Evolutionary conservation across 768 basidiomycete genomes (phyloP), one percentile per base, ranked within the genome.

Genomic region (Serendipita sp.): DNA sequence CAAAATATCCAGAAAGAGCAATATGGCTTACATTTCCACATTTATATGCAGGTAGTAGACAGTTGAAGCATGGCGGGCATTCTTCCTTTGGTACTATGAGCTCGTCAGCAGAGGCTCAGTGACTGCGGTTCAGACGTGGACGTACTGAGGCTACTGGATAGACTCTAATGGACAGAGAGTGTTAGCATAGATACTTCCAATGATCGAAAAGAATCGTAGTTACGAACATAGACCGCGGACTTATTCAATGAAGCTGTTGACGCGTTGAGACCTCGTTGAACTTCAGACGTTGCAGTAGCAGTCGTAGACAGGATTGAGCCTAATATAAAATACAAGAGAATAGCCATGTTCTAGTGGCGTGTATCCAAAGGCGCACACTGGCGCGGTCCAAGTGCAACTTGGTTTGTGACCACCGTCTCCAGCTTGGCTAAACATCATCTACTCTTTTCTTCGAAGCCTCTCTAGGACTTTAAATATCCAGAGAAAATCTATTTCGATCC

Each of bases 41-140:
- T 0, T 80, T 86, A 74, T 94, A 97, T 0, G 83, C 87, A 0
- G 93, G 92, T 15, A 99, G 78, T 63, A 91, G 79, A 73, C 95
- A 99, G 73, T 99, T 98, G 79, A 99, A 99, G 74, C 94, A 97
- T 18, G 76, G 77, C 45, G 75, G 75, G 64, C 75, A 76, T 66
- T 72, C 70, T n/a, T 69, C 70, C 55, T 60, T 60, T 1, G 55
- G 55, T 31, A 60, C 55, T 60, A 34, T n/a, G 36, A 34, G 27
- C 8, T n/a, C 16, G 29, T 60, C 27, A 29, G 27, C 18, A 29
- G 16, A 10, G 29, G 55, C 16, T n/a, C 23, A 34, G 18, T n/a
- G 6, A 31, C 55, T 27, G 34, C 55, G 34, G 16, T 34, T 60
- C 1, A 5, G 36, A n/a, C 8, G 55, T 36, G 18, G 34, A 60